Percentiles rank a stretch among this genome's conserved stretches.
phyloP scores from a whole-genome alignment of 345 rosid species.

The Psidium friedrichsthalianum region DNA sequence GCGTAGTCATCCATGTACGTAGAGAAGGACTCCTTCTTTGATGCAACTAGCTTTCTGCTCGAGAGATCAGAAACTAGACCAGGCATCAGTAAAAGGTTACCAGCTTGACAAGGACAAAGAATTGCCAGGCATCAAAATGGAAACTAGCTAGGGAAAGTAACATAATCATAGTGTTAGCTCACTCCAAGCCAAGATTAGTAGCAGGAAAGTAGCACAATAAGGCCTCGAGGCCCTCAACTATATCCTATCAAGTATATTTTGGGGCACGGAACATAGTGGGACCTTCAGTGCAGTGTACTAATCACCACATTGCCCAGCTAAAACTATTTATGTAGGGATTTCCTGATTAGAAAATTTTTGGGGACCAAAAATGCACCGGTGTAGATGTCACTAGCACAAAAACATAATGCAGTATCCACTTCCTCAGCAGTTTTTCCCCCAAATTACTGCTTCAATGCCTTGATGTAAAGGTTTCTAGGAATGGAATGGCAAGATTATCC shows the following conservation, averaged over 20 bases:
- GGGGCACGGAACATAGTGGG: not conserved
- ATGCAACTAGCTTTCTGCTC: conserved; percentile 54
- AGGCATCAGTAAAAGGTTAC: conserved; percentile 1
- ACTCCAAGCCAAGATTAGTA: not conserved
- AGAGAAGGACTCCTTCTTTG: conserved; percentile 27
- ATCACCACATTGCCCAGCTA: not conserved
- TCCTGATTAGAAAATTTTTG: not conserved
- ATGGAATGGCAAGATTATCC: not conserved
- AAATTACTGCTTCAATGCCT: not conserved
- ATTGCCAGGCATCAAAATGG: not conserved
- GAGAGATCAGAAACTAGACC: conserved; percentile 1
- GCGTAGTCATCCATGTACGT: conserved; percentile 46
- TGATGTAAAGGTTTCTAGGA: not conserved
- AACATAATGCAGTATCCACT: not conserved
- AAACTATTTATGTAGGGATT: not conserved
- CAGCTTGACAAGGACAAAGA: not conserved
- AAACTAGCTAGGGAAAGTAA: not conserved
- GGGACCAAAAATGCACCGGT: not conserved
- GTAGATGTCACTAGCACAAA: not conserved
- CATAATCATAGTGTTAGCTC: not conserved
- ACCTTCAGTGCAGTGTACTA: not conserved
- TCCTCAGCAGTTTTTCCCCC: not conserved
- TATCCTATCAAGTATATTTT: not conserved
- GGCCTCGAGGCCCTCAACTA: not conserved
- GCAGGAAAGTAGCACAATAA: not conserved